Base-by-base conservation (phyloP, 345 rosid genomes). In the Melaleuca quinquenervia region DNA sequence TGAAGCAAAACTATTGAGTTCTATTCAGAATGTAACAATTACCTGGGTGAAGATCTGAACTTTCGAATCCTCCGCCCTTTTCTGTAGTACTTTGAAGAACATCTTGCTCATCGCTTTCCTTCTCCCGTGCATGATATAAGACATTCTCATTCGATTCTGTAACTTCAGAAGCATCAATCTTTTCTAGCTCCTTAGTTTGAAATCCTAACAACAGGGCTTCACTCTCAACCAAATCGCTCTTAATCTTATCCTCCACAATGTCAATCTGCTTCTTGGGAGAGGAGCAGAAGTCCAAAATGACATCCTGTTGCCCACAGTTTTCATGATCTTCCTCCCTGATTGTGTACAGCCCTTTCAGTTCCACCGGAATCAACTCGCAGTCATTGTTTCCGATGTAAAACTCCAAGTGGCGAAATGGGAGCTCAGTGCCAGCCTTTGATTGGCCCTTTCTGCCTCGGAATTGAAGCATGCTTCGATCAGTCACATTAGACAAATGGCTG, bases 321-420 rank as follows among this genome's bases (percentile, higher is more conserved):
- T 89, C 93, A 51, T 90, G 88, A 83, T 87, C 93, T 83, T 90
- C 93, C 76, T 93, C 94, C n/a, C 83, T 87, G 18, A 86, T 90
- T 74, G 85, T 89, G 88, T 88, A 85, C 45, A 36, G 75, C 82
- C 76, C 83, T 85, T 82, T 87, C 87, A 91, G 83, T 12, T 94
- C 95, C 51, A 97, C 89, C 1, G 99, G 99, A 89, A 97, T 97
- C 94, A 97, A 90, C 90, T 92, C 94, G 15, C 93, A 94, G 74
- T 92, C 97, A 41, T 93, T 89, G 74, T 89, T 92, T 53, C 95
- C 96, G 16, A 97, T 92, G 92, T 92, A 97, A 90, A 97, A 96
- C 53, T 95, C 99, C 22, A 96, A 92, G 88, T 96, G 96, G 29
- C 75, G 91, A 10, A 87, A 83, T 11, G 78, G 32, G 78, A 16